Evolutionary conservation across 1,284 basidiomycete species (phyloP).

Genomic region (Malassezia pachydermatis): DNA sequence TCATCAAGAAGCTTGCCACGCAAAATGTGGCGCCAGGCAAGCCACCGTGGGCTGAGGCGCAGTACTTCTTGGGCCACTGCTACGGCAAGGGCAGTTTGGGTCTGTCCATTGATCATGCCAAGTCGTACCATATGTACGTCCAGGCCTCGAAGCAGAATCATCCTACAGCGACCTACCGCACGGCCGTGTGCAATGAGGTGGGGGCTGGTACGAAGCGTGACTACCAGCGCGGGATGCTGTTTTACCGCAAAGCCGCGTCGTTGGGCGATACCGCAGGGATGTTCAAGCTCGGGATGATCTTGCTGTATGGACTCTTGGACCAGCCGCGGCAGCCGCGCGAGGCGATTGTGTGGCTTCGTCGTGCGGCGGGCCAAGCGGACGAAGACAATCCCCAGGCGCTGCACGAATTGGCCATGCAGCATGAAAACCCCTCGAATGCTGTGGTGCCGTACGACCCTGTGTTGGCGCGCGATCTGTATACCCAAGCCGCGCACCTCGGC

Average conservation of each 20-base stretch:
- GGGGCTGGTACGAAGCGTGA: slow-evolving; percentile 95
- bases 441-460: slow-evolving; percentile 58
- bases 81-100: slow-evolving; percentile 90
- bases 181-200: slow-evolving; percentile 97
- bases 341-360: slow-evolving; percentile 84
- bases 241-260: slow-evolving; percentile 92
- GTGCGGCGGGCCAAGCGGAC: slow-evolving; percentile 92
- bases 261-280: slow-evolving; percentile 94
- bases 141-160: slow-evolving; percentile 97
- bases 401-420: slow-evolving; percentile 84
- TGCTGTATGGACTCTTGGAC: slow-evolving; percentile 72
- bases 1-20: slow-evolving; percentile 79
- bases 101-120: slow-evolving; percentile 88
- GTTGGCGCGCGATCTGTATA: slow-evolving; percentile 76
- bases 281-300: slow-evolving; percentile 97
- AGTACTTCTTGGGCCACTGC: slow-evolving; percentile 97
- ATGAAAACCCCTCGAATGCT: slow-evolving; percentile 55
- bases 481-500: slow-evolving; percentile 83
- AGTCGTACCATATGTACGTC: slow-evolving; percentile 94
- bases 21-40: slow-evolving; percentile 57
- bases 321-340: slow-evolving; percentile 79
- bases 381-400: slow-evolving; percentile 96
- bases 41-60: slow-evolving; percentile 81
- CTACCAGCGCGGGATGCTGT: slow-evolving; percentile 74
- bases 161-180: slow-evolving; percentile 85